These are phyloP conservation scores for Naganishia liquefaciens DNA, from an alignment of 1,284 basidiomycete genomes.

Conservation along the genomic window DNA sequence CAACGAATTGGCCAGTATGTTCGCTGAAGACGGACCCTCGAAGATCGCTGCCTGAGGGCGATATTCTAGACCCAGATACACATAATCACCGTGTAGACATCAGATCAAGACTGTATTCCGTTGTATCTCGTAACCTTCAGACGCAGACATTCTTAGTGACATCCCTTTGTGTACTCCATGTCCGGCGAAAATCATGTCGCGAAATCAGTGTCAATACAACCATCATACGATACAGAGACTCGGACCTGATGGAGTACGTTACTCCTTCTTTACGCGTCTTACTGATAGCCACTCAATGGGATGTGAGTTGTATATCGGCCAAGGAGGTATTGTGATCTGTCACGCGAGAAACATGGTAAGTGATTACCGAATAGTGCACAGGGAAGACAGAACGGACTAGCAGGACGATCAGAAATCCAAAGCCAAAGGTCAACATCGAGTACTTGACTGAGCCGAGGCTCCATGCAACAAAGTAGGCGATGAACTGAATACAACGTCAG, in stretches of 20 bases:
- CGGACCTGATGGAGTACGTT: not conserved
- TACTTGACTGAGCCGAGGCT: constrained; percentile 26
- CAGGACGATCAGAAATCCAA: constrained; percentile 29
- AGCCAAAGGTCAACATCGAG: constrained; percentile 27
- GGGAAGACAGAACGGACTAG: constrained; percentile 20
- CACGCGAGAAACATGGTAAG: not conserved
- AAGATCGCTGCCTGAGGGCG: too few relatives aligned
- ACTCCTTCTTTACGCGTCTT: constrained; percentile 25
- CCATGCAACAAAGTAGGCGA: constrained; percentile 29
- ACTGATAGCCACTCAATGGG: constrained; percentile 31
- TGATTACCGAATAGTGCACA: too few relatives aligned
- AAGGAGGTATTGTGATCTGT: constrained; percentile 32
- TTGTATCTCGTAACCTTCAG: too few relatives aligned
- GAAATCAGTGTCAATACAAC: not conserved
- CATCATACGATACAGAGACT: not conserved
- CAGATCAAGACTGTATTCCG: too few relatives aligned
- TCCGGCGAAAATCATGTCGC: too few relatives aligned
- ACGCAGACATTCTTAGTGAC: too few relatives aligned
- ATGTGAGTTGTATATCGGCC: constrained; percentile 33
- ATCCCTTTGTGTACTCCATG: too few relatives aligned
- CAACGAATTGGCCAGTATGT: constrained; percentile 70
- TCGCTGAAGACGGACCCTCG: constrained; percentile 40
- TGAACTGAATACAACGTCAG: constrained; percentile 8
- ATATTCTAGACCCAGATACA: too few relatives aligned
- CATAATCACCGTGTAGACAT: too few relatives aligned